Evolutionary conservation across 2,329 filamentous ascomycete genomes (phyloP), one percentile per base, ranked within the genome.

Genomic region (Thelonectria olida): DNA sequence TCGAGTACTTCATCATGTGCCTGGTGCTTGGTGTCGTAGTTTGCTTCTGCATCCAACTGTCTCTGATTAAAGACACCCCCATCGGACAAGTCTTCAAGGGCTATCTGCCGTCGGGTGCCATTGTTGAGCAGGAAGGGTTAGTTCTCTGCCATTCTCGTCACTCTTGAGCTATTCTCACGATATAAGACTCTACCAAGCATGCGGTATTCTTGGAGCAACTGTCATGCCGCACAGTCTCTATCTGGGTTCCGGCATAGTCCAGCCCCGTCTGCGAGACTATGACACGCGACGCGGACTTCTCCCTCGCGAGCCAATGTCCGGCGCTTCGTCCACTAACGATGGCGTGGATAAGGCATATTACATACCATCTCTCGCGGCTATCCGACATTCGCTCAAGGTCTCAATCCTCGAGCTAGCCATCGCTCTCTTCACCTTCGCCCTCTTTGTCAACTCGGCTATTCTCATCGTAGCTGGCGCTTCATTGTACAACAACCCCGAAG

Each of bases 371-470:
- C 81, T 92, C 2, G 77, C 83, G 6, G 91, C 92, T 15, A 92
- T 96, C 65, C 84, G 84, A 15, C 85, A 88, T 69, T 93, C 89
- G 63, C 84, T 94, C 71, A 90, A 88, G 62, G 91, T 91, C 74
- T 92, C 90, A 4, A 88, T 92, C 58, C 78, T 85, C 19, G 92
- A 96, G 73, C 80, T 94, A 9, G 81, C 86, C 7, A 73, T 93
- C 13, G 91, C 90, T 0, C 88, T 96, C 34, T 92, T 93, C 74
- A 92, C 91, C 0, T 94, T 95, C 73, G 92, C 92, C 0, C 84
- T 96, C 3, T 96, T 96, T 72, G 90, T 95, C 71, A 96, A 96
- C 79, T 91, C 88, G 54, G 85, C 92, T 34, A 95, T 96, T 70
- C 83, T 96, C 13, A 93, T 96, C 68, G 89, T 93, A 10, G 90